Evolutionary conservation across 306 rosid genomes (phyloP), one percentile per base, ranked within the genome.

Genomic region (Dalbergia cochinchinensis): DNA sequence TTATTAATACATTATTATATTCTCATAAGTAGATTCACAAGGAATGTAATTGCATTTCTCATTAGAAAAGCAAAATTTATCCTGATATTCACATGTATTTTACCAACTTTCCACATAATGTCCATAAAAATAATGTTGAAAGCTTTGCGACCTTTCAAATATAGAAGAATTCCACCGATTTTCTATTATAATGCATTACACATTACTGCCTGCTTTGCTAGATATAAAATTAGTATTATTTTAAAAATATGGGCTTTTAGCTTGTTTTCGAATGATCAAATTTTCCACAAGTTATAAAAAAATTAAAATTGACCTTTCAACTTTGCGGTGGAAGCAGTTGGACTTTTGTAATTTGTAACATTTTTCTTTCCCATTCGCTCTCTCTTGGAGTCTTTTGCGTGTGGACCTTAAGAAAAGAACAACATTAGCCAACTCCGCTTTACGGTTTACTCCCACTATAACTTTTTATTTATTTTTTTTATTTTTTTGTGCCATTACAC

Each of bases 271-370:
- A 83, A 70, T 5, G 85, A 78, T 73, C 63, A 13, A 79, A 68
- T 76, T 85, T 85, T 78, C 82, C 76, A 78, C 76, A 33, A 22
- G 35, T 22, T 50, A 22, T 65, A 67, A 85, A 80, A 69, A 20
- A 47, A 4, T 26, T 54, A 22, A 59, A 64, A 9, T 55, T 11
- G 55, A 71, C 70, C 19, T 79, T 78, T 83, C 83, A 73, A 78
- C 80, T 81, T 82, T 69, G 87, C 64, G 82, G 92, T 88, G 88
- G 91, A 87, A 83, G 87, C 81, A 63, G 88, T 87, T 88, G 77
- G 90, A 86, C 84, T 82, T 78, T 84, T 72, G 77, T 60, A 50
- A 34, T 33, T 57, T 76, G 54, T 39, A 50, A 33, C 47, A 22
- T 26, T 54, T 51, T 34, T 37, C 45, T 34, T 31, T 22, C 73